Conservation (phyloP, 495 filamentous ascomycete genomes). For the Aspergillus nanangensis region DNA sequence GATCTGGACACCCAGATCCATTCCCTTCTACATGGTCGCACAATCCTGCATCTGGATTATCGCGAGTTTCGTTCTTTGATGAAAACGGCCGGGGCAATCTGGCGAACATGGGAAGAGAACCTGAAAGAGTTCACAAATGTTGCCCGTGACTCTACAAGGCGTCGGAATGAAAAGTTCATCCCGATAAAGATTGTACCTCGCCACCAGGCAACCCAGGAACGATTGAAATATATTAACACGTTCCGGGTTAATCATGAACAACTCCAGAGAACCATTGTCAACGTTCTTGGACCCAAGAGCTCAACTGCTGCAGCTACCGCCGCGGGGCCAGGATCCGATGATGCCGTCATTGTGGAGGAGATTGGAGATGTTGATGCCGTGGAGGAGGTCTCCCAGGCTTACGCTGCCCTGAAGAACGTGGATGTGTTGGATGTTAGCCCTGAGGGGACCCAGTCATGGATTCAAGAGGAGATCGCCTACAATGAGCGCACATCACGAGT, state of each 20-base stretch:
- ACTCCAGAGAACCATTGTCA: slow-evolving; percentile 89
- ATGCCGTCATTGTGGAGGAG: slow-evolving; percentile 75
- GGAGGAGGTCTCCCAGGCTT: slow-evolving; percentile 90
- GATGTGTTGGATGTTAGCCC: slow-evolving; percentile 89
- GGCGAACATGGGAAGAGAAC: slow-evolving; percentile 89
- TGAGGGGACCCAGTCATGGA: slow-evolving; percentile 87
- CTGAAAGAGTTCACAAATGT: slow-evolving; percentile 97
- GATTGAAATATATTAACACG: slow-evolving; percentile 85
- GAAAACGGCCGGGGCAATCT: slow-evolving; percentile 77
- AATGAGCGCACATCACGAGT: slow-evolving; percentile 95
- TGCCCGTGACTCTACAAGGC: slow-evolving; percentile 85
- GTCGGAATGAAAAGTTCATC: slow-evolving; percentile 93
- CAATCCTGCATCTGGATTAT: slow-evolving; percentile 88
- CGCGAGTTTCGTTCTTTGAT: slow-evolving; percentile 83
- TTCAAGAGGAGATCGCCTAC: slow-evolving; percentile 87
- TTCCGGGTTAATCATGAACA: slow-evolving; percentile 97
- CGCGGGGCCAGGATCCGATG: slow-evolving; percentile 45
- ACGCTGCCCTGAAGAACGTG: slow-evolving; percentile 86
- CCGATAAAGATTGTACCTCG: slow-evolving; percentile 89
- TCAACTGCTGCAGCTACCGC: slow-evolving; percentile 41
- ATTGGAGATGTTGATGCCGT: slow-evolving; percentile 98
- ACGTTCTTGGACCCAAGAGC: slow-evolving; percentile 76
- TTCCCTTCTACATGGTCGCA: slow-evolving; percentile 74
- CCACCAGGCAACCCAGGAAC: slow-evolving; percentile 80
- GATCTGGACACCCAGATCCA: slow-evolving; percentile 87